Percentiles rank a stretch among this genome's conserved stretches.
phyloP scores from a whole-genome alignment of 2,329 filamentous ascomycete species.

The Rachicladosporium sp. region DNA sequence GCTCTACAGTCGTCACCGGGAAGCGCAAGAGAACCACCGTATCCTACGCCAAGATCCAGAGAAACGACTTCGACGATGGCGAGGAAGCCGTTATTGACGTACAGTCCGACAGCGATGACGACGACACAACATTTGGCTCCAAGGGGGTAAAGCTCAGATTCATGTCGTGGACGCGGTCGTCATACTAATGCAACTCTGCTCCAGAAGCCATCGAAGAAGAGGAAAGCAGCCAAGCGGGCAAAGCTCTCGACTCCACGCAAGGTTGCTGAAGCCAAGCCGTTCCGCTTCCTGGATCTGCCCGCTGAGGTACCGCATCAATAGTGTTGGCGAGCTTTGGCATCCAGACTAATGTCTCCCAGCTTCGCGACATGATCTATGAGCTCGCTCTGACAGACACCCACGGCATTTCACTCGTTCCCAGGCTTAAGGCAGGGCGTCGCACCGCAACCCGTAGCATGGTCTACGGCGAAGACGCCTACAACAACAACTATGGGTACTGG shows the following conservation, averaged over 20 bases:
- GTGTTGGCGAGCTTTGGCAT: no score
- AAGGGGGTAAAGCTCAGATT: no score
- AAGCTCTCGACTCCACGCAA: not conserved
- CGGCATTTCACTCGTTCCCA: not conserved
- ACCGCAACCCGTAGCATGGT: not conserved
- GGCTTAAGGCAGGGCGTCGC: not conserved
- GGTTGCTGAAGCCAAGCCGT: not conserved
- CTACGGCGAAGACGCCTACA: not conserved
- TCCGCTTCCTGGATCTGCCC: conserved; percentile 6
- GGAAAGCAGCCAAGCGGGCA: conserved; percentile 1
- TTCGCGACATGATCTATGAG: conserved; percentile 8
- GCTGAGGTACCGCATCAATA: conserved; percentile 1
- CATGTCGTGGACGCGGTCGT: not conserved
- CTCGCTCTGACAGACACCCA: conserved; percentile 2
- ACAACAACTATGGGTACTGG: not conserved
- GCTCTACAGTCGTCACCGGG: conserved; percentile 2
- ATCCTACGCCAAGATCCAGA: conserved; percentile 12
- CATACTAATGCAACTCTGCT: not conserved
- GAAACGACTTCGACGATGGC: conserved; percentile 3
- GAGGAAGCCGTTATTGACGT: not conserved
- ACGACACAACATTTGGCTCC: no score
- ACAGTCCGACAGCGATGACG: no score
- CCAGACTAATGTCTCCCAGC: no score
- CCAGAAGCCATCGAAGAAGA: not conserved
- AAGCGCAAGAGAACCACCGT: conserved; percentile 20